phyloP scores from a whole-genome alignment of 805 yeast genomes.

The Soucietia sequanensis region DNA sequence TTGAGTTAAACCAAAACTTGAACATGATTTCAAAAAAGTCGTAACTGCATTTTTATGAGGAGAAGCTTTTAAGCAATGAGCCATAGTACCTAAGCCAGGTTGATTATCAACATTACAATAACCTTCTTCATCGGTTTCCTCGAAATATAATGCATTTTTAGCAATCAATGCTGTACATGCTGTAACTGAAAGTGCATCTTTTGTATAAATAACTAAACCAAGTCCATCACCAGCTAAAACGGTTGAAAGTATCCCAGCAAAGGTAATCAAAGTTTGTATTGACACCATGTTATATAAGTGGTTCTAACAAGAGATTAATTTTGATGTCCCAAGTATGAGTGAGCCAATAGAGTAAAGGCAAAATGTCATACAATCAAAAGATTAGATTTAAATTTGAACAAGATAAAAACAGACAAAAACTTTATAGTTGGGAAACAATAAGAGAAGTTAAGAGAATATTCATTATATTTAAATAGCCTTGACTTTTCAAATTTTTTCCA shows the following conservation, averaged over 20 bases:
- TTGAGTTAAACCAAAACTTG: conserved; percentile 22
- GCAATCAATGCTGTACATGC: conserved; percentile 24
- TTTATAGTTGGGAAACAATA: too few species aligned
- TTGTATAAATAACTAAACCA: conserved; percentile 19
- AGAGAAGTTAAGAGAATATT: too few species aligned
- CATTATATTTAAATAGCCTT: too few species aligned
- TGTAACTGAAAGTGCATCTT: conserved; percentile 21
- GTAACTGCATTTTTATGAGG: conserved; percentile 23
- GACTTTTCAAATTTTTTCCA: too few species aligned
- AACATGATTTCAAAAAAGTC: conserved; percentile 23
- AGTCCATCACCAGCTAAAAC: conserved; percentile 14
- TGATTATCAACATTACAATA: conserved; percentile 34
- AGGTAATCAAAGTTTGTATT: neutral
- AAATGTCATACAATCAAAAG: too few species aligned
- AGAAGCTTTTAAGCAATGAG: conserved; percentile 27
- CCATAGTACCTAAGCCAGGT: conserved; percentile 39
- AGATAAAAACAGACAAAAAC: too few species aligned
- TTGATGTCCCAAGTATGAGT: too few species aligned
- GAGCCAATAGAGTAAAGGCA: too few species aligned
- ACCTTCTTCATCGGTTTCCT: conserved; percentile 22
- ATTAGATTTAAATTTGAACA: too few species aligned
- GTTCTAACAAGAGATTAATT: too few species aligned
- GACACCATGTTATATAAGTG: too few species aligned
- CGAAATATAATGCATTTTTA: conserved; percentile 25
- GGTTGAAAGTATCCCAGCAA: neutral